These are phyloP conservation scores for Aspergillus sclerotioniger DNA, from an alignment of 495 filamentous ascomycete genomes.

Conservation along the genomic window DNA sequence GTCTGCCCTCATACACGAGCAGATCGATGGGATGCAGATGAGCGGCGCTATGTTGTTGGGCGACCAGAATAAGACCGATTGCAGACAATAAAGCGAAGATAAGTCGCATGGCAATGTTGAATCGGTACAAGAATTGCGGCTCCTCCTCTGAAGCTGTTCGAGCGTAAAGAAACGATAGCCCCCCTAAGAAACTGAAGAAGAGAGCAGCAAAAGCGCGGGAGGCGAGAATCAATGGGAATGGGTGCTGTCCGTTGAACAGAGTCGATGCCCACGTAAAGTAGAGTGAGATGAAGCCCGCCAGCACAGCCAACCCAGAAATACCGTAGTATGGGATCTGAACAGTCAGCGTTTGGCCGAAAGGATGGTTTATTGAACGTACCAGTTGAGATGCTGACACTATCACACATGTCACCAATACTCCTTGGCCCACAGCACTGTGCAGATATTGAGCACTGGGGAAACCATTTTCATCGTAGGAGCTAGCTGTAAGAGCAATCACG, in stretches of 20 bases:
- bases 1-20: slow-evolving; percentile 40
- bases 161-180: slow-evolving; percentile 28
- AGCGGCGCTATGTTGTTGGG: slow-evolving; percentile 27
- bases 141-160: slow-evolving; percentile 33
- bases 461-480: slow-evolving; percentile 19
- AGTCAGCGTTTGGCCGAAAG: slow-evolving; percentile 15
- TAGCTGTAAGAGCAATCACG: slow-evolving; percentile 23
- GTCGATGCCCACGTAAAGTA: slow-evolving; percentile 29
- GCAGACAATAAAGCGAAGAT: slow-evolving; percentile 27
- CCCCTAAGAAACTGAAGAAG: slow-evolving; percentile 20
- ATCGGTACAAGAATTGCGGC: slow-evolving; percentile 27
- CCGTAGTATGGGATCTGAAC: slow-evolving; percentile 38
- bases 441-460: slow-evolving; percentile 35
- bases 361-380: slow-evolving; percentile 25
- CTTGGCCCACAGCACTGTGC: slow-evolving; percentile 35
- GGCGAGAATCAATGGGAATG: slow-evolving; percentile 31
- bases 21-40: slow-evolving; percentile 48
- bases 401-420: slow-evolving; percentile 28
- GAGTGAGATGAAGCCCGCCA: slow-evolving; percentile 32
- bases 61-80: slow-evolving; percentile 29
- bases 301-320: slow-evolving; percentile 30
- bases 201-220: slow-evolving; percentile 22
- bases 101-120: slow-evolving; percentile 31
- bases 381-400: slow-evolving; percentile 40
- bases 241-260: slow-evolving; percentile 30